phyloP scores from a whole-genome alignment of 23 red algal species.

The Gracilaria domingensis region DNA sequence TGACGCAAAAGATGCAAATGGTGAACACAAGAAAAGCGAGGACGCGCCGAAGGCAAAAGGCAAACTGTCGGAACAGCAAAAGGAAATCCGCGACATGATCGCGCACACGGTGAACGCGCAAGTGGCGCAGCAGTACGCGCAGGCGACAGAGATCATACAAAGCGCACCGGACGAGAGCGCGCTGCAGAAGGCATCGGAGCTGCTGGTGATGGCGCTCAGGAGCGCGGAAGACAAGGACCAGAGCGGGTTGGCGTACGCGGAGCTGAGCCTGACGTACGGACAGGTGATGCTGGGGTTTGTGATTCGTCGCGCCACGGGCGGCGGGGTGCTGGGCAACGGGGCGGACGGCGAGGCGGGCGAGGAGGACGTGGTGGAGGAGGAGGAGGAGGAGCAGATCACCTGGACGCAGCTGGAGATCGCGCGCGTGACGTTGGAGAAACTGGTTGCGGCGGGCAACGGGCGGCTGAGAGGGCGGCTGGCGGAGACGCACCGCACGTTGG shows the following conservation, averaged over 20 bases:
- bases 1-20: too few relatives aligned
- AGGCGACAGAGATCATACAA: neutral
- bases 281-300: slow-evolving; percentile 30
- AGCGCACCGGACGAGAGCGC: neutral
- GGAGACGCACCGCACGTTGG: slow-evolving; percentile 16
- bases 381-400: slow-evolving; percentile 6
- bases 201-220: neutral
- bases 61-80: neutral
- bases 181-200: neutral
- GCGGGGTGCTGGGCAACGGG: slow-evolving; percentile 1
- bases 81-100: slow-evolving; percentile 16
- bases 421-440: slow-evolving; percentile 15
- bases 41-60: too few relatives aligned
- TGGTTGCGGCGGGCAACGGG: slow-evolving; percentile 1
- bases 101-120: neutral
- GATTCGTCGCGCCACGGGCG: neutral
- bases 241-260: neutral
- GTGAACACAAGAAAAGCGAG: too few relatives aligned
- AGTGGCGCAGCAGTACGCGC: neutral
- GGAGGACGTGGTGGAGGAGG: slow-evolving; percentile 1
- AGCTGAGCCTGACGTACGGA: slow-evolving; percentile 17
- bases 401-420: slow-evolving; percentile 35
- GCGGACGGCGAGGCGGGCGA: neutral
- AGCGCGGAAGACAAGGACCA: slow-evolving; percentile 19
- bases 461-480: slow-evolving; percentile 4